These are phyloP conservation scores for Lodderomyces orthopsilosis DNA, from an alignment of 1,139 yeast species.

Conservation along the genomic window DNA sequence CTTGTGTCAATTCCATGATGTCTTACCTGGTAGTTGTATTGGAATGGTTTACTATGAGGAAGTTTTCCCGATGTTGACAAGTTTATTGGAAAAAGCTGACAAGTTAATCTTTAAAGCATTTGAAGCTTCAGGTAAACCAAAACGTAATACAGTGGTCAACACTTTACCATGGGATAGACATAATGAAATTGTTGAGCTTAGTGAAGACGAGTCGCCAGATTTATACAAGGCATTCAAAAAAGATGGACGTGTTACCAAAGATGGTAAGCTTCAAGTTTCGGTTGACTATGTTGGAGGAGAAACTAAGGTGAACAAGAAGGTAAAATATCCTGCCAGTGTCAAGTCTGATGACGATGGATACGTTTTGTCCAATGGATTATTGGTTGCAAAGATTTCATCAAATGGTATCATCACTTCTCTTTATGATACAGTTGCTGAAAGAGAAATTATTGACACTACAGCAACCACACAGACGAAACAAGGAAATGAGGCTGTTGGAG, in stretches of 20 bases:
- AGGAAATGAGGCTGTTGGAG: slow-evolving; percentile 43
- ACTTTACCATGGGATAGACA: slow-evolving; percentile 68
- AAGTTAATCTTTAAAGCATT: slow-evolving; percentile 54
- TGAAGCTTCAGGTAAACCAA: slow-evolving; percentile 13
- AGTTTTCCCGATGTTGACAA: slow-evolving; percentile 74
- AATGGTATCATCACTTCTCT: slow-evolving; percentile 69
- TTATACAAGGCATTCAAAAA: slow-evolving; percentile 10
- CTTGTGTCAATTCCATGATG: slow-evolving; percentile 94
- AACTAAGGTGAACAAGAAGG: slow-evolving; percentile 17
- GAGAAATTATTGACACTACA: slow-evolving; percentile 65
- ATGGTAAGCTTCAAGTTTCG: slow-evolving; percentile 12
- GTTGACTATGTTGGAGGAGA: slow-evolving; percentile 15
- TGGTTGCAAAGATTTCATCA: slow-evolving; percentile 56
- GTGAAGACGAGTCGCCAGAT: slow-evolving; percentile 11
- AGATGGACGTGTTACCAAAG: slow-evolving; percentile 6
- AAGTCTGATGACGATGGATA: slow-evolving; percentile 40
- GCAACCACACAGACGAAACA: slow-evolving; percentile 45
- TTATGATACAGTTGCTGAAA: slow-evolving; percentile 53
- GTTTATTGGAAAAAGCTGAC: slow-evolving; percentile 53
- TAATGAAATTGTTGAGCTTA: slow-evolving; percentile 46
- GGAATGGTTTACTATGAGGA: slow-evolving; percentile 92
- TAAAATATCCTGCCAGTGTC: slow-evolving; percentile 47
- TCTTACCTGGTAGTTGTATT: slow-evolving; percentile 92
- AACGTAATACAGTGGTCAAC: slow-evolving; percentile 35
- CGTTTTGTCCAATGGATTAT: slow-evolving; percentile 56